Evolutionary conservation across 768 basidiomycete species (phyloP), one percentile per base, ranked within the genome.

Genomic region (Suillus spraguei): DNA sequence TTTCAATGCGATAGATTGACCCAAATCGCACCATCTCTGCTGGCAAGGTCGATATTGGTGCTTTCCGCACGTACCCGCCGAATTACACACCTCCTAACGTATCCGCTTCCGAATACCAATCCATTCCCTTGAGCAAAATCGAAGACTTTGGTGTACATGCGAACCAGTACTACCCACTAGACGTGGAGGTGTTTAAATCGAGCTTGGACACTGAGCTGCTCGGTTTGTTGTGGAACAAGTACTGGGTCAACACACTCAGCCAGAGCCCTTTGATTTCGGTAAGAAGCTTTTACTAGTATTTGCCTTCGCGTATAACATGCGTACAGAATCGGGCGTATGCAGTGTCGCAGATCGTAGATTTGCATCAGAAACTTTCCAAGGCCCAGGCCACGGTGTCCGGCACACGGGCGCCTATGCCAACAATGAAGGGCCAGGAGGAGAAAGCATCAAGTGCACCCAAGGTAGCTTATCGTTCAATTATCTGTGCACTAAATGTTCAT

Each of bases 101-200:
- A 1, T 78, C 85, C 2, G 76, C 88, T 2, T 91, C 92, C 32
- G 92, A 96, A 74, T 98, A 98, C 70, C 97, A 99, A 74, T 95
- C 92, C 55, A 98, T 99, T 69, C 97, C 97, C 0, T 83, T 97
- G 44, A 88, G 85, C 80, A 99, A 99, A 82, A 96, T 99, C 64
- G 97, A 99, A 76, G 97, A 99, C 74, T 99, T 99, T 72, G 97
- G 97, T 75, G 97, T 98, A 5, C 97, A 99, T 71, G 95, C 97
- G 39, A 92, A 93, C 71, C 89, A 94, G 65, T 99, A 99, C 74
- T 99, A 99, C 74, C 91, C 87, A 28, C 83, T 99, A 16, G 95
- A 97, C 38, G 91, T 99, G 20, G 89, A 95, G 72, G 90, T 98
- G 60, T 99, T 97, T 86, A 98, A 97, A 76, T 92, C 90, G 32